phyloP scores from a whole-genome alignment of 2,329 filamentous ascomycete species.

The Clonostachys rhizophaga region DNA sequence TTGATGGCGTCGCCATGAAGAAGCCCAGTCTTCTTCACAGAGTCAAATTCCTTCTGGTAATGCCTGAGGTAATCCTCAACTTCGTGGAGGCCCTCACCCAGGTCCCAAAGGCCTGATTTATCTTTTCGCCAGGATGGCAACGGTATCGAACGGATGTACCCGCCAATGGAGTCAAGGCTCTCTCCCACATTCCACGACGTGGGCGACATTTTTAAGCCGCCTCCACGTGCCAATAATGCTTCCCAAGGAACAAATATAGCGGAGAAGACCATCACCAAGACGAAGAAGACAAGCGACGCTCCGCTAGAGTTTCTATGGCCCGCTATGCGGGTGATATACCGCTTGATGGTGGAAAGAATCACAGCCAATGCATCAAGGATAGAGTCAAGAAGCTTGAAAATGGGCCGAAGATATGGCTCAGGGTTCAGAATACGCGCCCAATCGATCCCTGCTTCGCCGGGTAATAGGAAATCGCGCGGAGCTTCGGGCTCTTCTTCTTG shows the following conservation, averaged over 20 bases:
- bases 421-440: constrained; percentile 21
- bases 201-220: no score
- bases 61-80: constrained; percentile 14
- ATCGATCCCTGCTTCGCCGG: constrained; percentile 3
- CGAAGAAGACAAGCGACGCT: no score
- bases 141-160: not conserved
- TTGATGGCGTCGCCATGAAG: constrained; percentile 30
- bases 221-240: no score
- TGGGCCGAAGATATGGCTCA: constrained; percentile 15
- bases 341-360: no score
- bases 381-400: no score
- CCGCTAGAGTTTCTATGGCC: no score
- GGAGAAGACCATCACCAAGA: no score
- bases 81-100: constrained; percentile 6
- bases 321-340: no score
- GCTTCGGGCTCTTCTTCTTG: constrained; percentile 1
- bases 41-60: constrained; percentile 14
- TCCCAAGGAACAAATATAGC: no score
- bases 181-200: no score
- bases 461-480: no score
- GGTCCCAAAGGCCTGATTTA: constrained; percentile 1
- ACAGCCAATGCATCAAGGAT: no score
- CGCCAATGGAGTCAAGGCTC: constrained; percentile 1
- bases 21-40: constrained; percentile 6
- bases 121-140: constrained; percentile 3